Evolutionary conservation across 345 rosid species (phyloP).

Genomic region (Ailanthus altissimus): DNA sequence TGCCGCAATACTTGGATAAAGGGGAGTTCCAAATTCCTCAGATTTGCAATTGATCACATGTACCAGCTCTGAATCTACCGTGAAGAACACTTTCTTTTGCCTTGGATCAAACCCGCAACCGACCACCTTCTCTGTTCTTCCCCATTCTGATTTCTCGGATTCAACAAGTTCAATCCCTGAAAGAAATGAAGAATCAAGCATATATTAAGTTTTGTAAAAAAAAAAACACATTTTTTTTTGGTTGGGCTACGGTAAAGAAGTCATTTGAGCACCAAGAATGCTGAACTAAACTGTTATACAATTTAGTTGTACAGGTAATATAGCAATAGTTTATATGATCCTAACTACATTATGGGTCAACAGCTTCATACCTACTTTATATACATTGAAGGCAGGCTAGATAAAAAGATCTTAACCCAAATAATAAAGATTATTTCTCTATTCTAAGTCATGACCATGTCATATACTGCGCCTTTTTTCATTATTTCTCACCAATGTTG

Average conservation of each 20-base stretch:
- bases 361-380: conserved; percentile 28
- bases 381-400: conserved; percentile 19
- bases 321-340: conserved; percentile 15
- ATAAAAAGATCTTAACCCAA: conserved; percentile 4
- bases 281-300: conserved; percentile 4
- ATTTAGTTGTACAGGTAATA: conserved; percentile 2
- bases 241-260: background rate
- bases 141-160: conserved; percentile 57
- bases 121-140: conserved; percentile 45
- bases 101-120: conserved; percentile 74
- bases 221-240: too few species aligned
- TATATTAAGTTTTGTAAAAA: background rate
- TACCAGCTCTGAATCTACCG: conserved; percentile 51
- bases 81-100: conserved; percentile 64
- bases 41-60: conserved; percentile 57
- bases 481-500: conserved; percentile 14
- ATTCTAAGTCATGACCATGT: conserved; percentile 5
- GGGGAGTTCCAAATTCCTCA: conserved; percentile 59
- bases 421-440: background rate
- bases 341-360: conserved; percentile 12
- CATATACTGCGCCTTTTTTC: conserved; percentile 24
- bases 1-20: conserved; percentile 64
- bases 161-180: conserved; percentile 70
- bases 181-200: conserved; percentile 3
- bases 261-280: conserved; percentile 2